Base-by-base conservation (phyloP, 2,329 filamentous ascomycete species). In the Monilinia fructigena region DNA sequence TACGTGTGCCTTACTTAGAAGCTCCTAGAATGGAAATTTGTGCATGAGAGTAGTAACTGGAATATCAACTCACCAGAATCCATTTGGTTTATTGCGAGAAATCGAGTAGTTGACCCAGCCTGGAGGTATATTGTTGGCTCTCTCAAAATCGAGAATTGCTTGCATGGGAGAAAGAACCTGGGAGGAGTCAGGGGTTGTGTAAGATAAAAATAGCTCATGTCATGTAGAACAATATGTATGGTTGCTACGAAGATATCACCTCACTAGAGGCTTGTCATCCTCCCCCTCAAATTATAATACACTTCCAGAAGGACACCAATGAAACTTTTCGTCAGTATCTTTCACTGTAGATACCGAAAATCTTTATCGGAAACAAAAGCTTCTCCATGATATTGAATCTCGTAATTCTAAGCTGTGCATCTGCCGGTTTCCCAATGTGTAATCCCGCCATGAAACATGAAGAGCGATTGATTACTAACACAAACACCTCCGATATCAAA, bases 401-500 rank as follows among this genome's bases (percentile, higher is more conserved):
- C 28, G 20, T 16, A 59, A 48, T 23, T 35, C 8, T 23, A n/a
- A 50, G 20, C 47, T 38, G 53, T n/a, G 20, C 12, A 54, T 54
- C 31, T 28, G 31, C 53, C 31, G 53, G 20, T 55, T 35, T 4
- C 31, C 42, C 35, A 45, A 50, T 16, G n/a, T 47, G 38, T n/a
- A n/a, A 16, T 4, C 50, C 59, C 10, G 18, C 8, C 16, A 56
- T 35, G 18, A 60, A 53, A 53, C 31, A 60, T 3, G 10, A 18
- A 55, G 52, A 66, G n/a, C 48, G 52, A 47, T 50, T 55, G 31
- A 66, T 16, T 68, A 87, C 92, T 83, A 89, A 97, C 94, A 83
- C 92, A 96, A 72, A 99, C 95, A 69, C 95, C 95, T 50, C 95
- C 95, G 72, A 99, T 95, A 79, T 99, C 95, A 77, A 98, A 98